A percentile compares a stretch with the other conserved stretches of the same genome.
phyloP scores from a whole-genome alignment of 331 rosid genomes.

The Cydonia oblonga region DNA sequence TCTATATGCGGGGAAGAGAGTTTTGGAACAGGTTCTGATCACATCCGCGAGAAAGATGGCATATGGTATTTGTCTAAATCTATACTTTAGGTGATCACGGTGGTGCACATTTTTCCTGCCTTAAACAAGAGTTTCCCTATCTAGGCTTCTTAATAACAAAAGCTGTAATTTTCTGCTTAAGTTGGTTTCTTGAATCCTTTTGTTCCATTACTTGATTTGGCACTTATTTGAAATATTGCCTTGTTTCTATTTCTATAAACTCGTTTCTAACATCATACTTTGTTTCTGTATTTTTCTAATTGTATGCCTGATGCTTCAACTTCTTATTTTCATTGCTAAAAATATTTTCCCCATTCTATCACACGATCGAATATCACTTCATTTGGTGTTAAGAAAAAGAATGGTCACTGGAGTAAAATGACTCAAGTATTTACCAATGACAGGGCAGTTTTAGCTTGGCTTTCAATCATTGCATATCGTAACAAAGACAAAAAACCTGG shows the following conservation, averaged over 20 bases:
- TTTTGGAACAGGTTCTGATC: slow-evolving; percentile 97
- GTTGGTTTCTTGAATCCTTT: too few species aligned
- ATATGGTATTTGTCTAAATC: slow-evolving; percentile 62
- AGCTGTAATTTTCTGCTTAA: neutral
- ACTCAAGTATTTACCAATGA: slow-evolving; percentile 11
- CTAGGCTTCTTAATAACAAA: neutral
- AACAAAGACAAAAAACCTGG: slow-evolving; percentile 80
- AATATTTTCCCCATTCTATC: too few species aligned
- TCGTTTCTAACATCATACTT: too few species aligned
- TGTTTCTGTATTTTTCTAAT: too few species aligned
- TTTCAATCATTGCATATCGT: slow-evolving; percentile 70
- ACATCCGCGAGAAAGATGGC: slow-evolving; percentile 98
- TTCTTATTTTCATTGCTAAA: too few species aligned
- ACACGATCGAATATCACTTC: neutral
- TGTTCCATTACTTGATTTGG: too few species aligned
- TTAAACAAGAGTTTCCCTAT: neutral
- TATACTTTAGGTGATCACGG: neutral
- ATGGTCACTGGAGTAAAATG: slow-evolving; percentile 2
- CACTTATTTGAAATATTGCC: too few species aligned
- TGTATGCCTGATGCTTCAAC: too few species aligned
- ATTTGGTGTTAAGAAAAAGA: neutral
- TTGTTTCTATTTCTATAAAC: too few species aligned
- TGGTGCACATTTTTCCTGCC: neutral
- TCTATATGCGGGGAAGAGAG: slow-evolving; percentile 98
- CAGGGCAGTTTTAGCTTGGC: slow-evolving; percentile 99